phyloP scores from a whole-genome alignment of 176 grass and related monocot genomes.

The Cocos nucifera region DNA sequence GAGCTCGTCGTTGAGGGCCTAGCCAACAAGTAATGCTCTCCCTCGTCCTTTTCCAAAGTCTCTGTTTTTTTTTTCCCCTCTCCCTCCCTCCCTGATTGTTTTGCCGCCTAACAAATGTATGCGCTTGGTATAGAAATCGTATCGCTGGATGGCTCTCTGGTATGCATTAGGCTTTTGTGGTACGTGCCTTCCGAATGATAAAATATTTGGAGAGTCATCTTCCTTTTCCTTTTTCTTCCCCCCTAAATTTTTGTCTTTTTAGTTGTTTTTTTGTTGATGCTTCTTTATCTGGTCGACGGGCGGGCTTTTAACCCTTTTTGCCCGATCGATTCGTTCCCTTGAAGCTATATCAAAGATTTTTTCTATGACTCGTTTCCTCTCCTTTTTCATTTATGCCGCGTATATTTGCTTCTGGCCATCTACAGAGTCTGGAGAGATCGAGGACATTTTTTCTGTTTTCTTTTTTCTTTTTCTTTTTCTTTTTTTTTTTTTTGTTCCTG shows the following conservation, averaged over 20 bases:
- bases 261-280: conserved; percentile 4
- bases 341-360: conserved; percentile 54
- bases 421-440: background rate
- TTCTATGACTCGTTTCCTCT: conserved; percentile 38
- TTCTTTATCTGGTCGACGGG: conserved; percentile 73
- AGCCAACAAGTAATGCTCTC: conserved; percentile 47
- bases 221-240: no score
- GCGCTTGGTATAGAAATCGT: no score
- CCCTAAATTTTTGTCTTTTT: background rate
- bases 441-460: background rate
- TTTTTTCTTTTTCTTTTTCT: background rate
- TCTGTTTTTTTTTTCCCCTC: background rate
- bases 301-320: conserved; percentile 22
- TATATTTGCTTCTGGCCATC: background rate
- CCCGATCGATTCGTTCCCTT: conserved; percentile 65
- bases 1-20: conserved; percentile 61
- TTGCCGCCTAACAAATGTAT: no score
- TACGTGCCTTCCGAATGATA: no score
- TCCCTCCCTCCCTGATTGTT: background rate
- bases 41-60: background rate
- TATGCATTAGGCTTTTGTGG: no score
- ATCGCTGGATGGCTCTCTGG: no score
- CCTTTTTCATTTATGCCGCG: conserved; percentile 9
- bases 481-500: background rate
- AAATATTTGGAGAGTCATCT: no score